Base-by-base conservation (phyloP, 352 stramenopile genomes). In the Globisporangium carolinianum region DNA sequence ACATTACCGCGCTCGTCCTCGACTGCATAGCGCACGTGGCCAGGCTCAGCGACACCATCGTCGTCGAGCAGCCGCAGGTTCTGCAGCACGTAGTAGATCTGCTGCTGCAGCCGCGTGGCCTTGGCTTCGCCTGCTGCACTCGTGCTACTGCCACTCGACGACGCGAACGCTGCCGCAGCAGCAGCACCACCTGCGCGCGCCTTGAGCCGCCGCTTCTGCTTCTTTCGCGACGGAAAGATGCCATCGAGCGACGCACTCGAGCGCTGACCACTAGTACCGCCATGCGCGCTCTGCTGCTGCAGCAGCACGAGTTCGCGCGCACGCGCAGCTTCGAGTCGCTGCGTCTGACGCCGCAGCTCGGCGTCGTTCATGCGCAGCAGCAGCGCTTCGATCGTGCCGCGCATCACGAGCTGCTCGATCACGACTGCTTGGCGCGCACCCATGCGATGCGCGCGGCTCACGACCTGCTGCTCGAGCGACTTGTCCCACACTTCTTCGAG, bases 401-500 rank as follows among this genome's bases (percentile, higher is more conserved):
- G 75, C 86, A 95, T 94, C 56, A 91, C 79, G 10, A 97, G 66
- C 55, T 97, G 83, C 66, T 98, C 95, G 18, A 99, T 95, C 8
- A 94, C 65, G 8, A 99, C 84, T 6, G 86, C 75, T 39, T 95
- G 87, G 6, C 58, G 94, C 1, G 95, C 87, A 36, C 97, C 97
- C 87, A 99, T 98, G 53, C 97, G 82, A 79, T 98, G 97, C 0
- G 97, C 96, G 53, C 96, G 80, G 53, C 91, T 94, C 36, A 99
- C 81, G 48, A 98, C 94, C 75, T 99, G 97, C 36, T 96, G 73
- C 65, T 98, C 87, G 12, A 99, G 66, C 11, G 83, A 96, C 57
- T 97, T 95, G 68, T 99, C 96, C 83, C 86, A 98, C 39, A 99
- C 96, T 58, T 98, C 86, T 49, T 99, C 95, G 63, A 98, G 86